Evolutionary conservation across 139 green algal genomes (phyloP).

Genomic region (Yamagishiella unicocca): DNA sequence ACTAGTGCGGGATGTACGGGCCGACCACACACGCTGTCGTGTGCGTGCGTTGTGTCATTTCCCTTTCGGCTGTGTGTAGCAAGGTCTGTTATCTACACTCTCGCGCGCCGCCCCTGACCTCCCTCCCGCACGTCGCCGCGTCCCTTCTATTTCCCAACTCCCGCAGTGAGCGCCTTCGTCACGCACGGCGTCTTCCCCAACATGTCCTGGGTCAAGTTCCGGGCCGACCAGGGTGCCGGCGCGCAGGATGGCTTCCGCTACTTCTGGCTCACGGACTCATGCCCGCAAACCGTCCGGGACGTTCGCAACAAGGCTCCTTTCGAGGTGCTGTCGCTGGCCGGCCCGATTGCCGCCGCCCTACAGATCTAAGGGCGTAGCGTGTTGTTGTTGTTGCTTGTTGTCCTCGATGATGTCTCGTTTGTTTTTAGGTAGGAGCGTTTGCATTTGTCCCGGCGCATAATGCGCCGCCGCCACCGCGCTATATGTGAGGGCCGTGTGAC

Average conservation of each 20-base stretch:
- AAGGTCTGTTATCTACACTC: too few species aligned
- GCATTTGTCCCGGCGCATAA: too few species aligned
- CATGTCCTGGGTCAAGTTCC: slow-evolving; percentile 87
- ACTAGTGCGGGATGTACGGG: too few species aligned
- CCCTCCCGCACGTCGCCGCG: too few species aligned
- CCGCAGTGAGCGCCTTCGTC: slow-evolving; percentile 93
- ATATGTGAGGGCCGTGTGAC: too few species aligned
- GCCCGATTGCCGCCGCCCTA: slow-evolving; percentile 90
- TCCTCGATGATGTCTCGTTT: neutral
- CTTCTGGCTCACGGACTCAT: slow-evolving; percentile 98
- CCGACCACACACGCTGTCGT: too few species aligned
- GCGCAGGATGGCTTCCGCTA: slow-evolving; percentile 80
- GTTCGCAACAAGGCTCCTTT: slow-evolving; percentile 86
- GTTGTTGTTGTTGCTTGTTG: neutral
- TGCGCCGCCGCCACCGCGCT: too few species aligned
- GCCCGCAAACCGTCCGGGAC: slow-evolving; percentile 82
- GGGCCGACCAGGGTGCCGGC: slow-evolving; percentile 59
- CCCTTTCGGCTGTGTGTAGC: too few species aligned
- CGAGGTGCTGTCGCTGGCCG: slow-evolving; percentile 92
- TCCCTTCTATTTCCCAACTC: too few species aligned
- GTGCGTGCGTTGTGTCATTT: too few species aligned
- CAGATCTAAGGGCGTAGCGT: slow-evolving; percentile 79
- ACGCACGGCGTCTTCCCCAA: slow-evolving; percentile 98
- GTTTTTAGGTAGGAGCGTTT: neutral
- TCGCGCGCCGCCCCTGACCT: too few species aligned